Conservation (phyloP, 1,139 yeast species). For the Debaryomyces coudertii region DNA sequence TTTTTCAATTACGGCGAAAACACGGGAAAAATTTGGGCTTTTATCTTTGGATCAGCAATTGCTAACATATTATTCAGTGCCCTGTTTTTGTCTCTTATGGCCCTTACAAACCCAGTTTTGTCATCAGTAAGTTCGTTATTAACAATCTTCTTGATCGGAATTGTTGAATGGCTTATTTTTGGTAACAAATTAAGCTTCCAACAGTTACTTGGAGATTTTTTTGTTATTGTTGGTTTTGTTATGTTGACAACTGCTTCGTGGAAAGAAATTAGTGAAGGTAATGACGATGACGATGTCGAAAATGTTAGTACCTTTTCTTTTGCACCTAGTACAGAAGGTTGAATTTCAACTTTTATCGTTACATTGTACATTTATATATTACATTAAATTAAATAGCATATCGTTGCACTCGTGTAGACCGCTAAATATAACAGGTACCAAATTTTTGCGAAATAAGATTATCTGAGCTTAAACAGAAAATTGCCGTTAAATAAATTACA, state of each 20-base stretch:
- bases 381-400: neutral
- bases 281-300: constrained; percentile 59
- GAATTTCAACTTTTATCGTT: neutral
- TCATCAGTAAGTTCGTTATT: constrained; percentile 81
- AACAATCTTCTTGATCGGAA: constrained; percentile 78
- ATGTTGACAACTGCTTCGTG: constrained; percentile 73
- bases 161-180: constrained; percentile 76
- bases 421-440: too few species aligned
- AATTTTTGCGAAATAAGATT: neutral
- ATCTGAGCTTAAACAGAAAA: neutral
- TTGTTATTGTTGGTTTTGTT: constrained; percentile 68
- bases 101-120: constrained; percentile 82
- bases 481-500: constrained; percentile 1
- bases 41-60: constrained; percentile 53
- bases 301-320: constrained; percentile 48
- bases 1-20: constrained; percentile 51
- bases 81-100: constrained; percentile 75
- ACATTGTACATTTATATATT: constrained; percentile 5
- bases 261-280: constrained; percentile 70
- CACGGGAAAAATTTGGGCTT: constrained; percentile 42
- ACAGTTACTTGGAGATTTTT: constrained; percentile 58
- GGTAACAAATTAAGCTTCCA: constrained; percentile 52
- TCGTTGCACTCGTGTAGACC: neutral
- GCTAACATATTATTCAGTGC: constrained; percentile 74
- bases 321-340: constrained; percentile 38